phyloP scores from a whole-genome alignment of 306 rosid species.

The Sicyos edulis region DNA sequence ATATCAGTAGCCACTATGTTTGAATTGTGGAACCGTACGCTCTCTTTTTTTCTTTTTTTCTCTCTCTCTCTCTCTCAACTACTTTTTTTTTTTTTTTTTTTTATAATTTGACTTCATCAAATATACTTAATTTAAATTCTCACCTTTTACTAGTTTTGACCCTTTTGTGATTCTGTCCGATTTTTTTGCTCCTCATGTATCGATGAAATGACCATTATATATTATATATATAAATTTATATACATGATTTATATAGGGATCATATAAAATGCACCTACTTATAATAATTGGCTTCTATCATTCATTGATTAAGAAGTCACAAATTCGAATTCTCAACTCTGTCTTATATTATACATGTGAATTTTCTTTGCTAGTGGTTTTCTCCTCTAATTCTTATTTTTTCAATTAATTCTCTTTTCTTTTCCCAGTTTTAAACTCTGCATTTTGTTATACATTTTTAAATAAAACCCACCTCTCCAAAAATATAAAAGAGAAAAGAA shows the following conservation, averaged over 20 bases:
- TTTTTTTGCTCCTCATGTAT: constrained; percentile 43
- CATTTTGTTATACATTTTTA: neutral
- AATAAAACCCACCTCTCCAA: neutral
- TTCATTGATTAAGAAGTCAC: too few species aligned
- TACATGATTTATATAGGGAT: neutral
- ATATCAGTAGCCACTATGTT: neutral
- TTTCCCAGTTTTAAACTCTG: neutral
- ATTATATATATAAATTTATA: neutral
- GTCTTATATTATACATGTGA: neutral
- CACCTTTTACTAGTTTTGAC: constrained; percentile 41
- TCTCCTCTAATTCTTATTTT: neutral
- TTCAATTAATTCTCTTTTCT: neutral
- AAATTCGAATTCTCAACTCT: too few species aligned
- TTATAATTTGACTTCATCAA: too few species aligned
- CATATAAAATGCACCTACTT: too few species aligned
- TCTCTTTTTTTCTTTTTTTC: too few species aligned
- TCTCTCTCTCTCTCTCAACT: constrained; percentile 45
- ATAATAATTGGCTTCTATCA: too few species aligned
- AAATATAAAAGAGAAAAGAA: neutral
- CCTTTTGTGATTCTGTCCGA: constrained; percentile 38
- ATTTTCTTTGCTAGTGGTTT: neutral
- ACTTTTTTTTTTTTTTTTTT: constrained; percentile 25
- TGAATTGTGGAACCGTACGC: constrained; percentile 11
- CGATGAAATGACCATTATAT: constrained; percentile 7
- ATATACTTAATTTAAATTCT: constrained; percentile 28